phyloP scores from a whole-genome alignment of 345 rosid genomes.

The Moricandia moricandioides region DNA sequence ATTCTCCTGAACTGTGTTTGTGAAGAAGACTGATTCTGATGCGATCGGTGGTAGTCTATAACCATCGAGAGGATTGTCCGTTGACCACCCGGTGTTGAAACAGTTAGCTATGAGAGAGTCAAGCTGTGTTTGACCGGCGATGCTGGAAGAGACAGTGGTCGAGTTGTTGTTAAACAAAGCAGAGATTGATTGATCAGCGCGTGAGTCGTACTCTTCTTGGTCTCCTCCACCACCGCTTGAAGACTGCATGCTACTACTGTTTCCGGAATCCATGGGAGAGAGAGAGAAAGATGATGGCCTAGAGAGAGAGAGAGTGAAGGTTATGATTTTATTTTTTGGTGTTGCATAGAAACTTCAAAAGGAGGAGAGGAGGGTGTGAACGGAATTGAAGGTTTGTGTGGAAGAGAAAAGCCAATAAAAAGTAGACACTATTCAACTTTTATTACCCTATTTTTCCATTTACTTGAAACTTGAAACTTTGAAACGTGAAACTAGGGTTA shows the following conservation, averaged over 20 bases:
- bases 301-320: slow-evolving; percentile 4
- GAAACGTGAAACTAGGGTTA: slow-evolving; percentile 33
- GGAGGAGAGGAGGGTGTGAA: slow-evolving; percentile 30
- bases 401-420: slow-evolving; percentile 32
- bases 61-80: slow-evolving; percentile 41
- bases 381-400: slow-evolving; percentile 37
- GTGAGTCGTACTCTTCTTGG: slow-evolving; percentile 42
- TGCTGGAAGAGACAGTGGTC: slow-evolving; percentile 25
- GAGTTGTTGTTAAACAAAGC: slow-evolving; percentile 35
- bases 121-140: slow-evolving; percentile 20
- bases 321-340: no score
- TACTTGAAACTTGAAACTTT: slow-evolving; percentile 33
- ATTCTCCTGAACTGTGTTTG: slow-evolving; percentile 29
- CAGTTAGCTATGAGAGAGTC: slow-evolving; percentile 53
- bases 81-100: slow-evolving; percentile 48
- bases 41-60: slow-evolving; percentile 29
- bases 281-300: slow-evolving; percentile 3
- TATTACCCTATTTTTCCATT: slow-evolving; percentile 6
- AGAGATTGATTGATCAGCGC: slow-evolving; percentile 39
- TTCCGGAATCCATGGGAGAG: slow-evolving; percentile 34
- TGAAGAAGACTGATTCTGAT: slow-evolving; percentile 37
- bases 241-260: slow-evolving; percentile 43
- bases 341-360: slow-evolving; percentile 21
- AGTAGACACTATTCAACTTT: slow-evolving; percentile 35
- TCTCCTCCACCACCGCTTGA: slow-evolving; percentile 42